Conservation (phyloP, 441 rosid genomes). For the Metrosideros polymorpha region DNA sequence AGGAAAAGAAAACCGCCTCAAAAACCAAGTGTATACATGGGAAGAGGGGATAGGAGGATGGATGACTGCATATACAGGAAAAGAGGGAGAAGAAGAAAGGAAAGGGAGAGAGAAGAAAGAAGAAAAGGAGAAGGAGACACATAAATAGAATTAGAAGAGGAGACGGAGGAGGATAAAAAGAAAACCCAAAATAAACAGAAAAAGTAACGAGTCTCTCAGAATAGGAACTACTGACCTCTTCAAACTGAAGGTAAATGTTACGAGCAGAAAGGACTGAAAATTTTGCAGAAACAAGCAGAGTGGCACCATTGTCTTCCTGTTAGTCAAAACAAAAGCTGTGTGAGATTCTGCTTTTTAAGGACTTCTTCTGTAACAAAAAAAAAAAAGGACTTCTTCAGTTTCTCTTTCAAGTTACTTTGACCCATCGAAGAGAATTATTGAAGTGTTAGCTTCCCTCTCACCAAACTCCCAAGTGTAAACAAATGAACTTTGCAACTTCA, state of each 20-base stretch:
- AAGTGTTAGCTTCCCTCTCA: neutral
- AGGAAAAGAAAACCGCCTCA: neutral
- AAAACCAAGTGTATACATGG: neutral
- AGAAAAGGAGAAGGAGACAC: neutral
- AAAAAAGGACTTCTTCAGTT: neutral
- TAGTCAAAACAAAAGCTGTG: constrained; percentile 8
- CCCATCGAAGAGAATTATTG: neutral
- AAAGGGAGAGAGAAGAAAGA: neutral
- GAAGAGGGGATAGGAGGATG: neutral
- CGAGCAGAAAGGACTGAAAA: constrained; percentile 63
- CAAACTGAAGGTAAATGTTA: constrained; percentile 81
- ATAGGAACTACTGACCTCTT: constrained; percentile 57
- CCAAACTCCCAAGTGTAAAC: neutral
- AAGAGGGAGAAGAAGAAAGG: neutral
- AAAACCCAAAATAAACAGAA: too few relatives aligned
- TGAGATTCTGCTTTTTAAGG: neutral
- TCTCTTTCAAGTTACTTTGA: neutral
- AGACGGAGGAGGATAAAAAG: neutral
- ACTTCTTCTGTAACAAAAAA: too few relatives aligned
- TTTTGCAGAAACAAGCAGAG: constrained; percentile 86
- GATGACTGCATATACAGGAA: neutral
- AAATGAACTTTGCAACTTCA: neutral
- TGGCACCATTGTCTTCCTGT: constrained; percentile 88
- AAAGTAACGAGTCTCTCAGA: neutral
- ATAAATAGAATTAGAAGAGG: neutral